A percentile compares a stretch with the other conserved stretches of the same genome.
These are phyloP conservation scores for Calvatia gigantea DNA, from an alignment of 768 basidiomycete species.

Conservation along the genomic window DNA sequence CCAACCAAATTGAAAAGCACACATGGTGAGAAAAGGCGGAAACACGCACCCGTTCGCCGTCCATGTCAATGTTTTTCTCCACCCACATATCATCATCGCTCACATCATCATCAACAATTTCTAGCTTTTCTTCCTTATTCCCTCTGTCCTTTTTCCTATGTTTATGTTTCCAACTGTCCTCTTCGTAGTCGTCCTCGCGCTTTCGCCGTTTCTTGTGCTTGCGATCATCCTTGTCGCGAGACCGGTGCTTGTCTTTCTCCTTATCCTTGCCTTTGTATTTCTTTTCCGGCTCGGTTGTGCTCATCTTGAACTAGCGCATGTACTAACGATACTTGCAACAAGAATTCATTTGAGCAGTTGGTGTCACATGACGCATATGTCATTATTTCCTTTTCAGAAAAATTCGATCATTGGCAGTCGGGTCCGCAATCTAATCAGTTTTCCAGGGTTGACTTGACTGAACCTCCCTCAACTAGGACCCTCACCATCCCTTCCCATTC, in stretches of 20 bases:
- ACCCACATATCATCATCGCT: slow-evolving; percentile 79
- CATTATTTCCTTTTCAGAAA: slow-evolving; percentile 9
- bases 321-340: not conserved
- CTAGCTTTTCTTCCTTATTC: slow-evolving; percentile 37
- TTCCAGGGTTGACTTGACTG: not conserved
- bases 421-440: slow-evolving; percentile 9
- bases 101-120: slow-evolving; percentile 69
- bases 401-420: slow-evolving; percentile 4
- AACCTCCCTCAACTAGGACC: not conserved
- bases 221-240: slow-evolving; percentile 25
- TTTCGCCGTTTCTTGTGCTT: slow-evolving; percentile 55
- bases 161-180: slow-evolving; percentile 30
- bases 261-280: slow-evolving; percentile 20
- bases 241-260: slow-evolving; percentile 31
- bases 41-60: slow-evolving; percentile 64
- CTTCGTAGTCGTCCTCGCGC: slow-evolving; percentile 37
- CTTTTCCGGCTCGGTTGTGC: slow-evolving; percentile 17
- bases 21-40: not conserved
- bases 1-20: slow-evolving; percentile 3
- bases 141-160: slow-evolving; percentile 39
- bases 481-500: not conserved
- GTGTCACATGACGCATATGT: slow-evolving; percentile 3
- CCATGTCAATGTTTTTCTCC: slow-evolving; percentile 82
- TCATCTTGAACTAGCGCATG: not conserved
- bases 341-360: not conserved